Conservation (phyloP, 2,329 filamentous ascomycete genomes). For the Talaromyces marneffei region DNA sequence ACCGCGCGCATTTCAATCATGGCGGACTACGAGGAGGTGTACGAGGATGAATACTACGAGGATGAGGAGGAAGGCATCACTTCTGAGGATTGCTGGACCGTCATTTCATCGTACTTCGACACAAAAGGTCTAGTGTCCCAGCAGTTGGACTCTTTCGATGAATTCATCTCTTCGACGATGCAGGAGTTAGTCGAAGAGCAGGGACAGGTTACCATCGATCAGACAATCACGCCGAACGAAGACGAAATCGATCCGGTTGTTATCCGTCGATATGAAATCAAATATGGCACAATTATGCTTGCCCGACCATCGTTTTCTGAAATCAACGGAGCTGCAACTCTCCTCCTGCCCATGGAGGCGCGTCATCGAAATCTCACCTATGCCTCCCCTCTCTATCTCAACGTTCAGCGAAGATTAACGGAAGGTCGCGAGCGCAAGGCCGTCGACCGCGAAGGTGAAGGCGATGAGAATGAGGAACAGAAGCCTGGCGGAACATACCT, state of each 20-base stretch:
- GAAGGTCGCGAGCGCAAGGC: slow-evolving; percentile 72
- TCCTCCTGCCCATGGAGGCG: slow-evolving; percentile 88
- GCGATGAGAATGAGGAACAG: slow-evolving; percentile 49
- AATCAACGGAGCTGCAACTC: slow-evolving; percentile 79
- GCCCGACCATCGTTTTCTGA: slow-evolving; percentile 88
- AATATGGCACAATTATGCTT: slow-evolving; percentile 84
- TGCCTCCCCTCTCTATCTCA: slow-evolving; percentile 81
- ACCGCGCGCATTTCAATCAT: slow-evolving; percentile 31
- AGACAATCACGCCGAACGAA: slow-evolving; percentile 71
- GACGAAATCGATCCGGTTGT: slow-evolving; percentile 71
- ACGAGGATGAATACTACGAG: slow-evolving; percentile 64
- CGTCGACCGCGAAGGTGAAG: slow-evolving; percentile 59
- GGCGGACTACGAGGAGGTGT: slow-evolving; percentile 57
- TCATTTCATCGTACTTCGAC: slow-evolving; percentile 96
- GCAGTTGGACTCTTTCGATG: slow-evolving; percentile 96
- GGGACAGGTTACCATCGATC: slow-evolving; percentile 84
- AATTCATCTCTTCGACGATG: slow-evolving; percentile 90
- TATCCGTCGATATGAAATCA: slow-evolving; percentile 88
- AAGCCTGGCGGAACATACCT: slow-evolving; percentile 39
- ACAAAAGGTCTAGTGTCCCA: slow-evolving; percentile 93
- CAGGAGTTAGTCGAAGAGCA: slow-evolving; percentile 93
- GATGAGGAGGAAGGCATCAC: slow-evolving; percentile 72
- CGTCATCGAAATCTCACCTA: slow-evolving; percentile 95
- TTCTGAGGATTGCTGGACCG: slow-evolving; percentile 96
- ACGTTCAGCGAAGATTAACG: slow-evolving; percentile 78